phyloP scores from a whole-genome alignment of 345 rosid species.

The Corchorus olitorius region DNA sequence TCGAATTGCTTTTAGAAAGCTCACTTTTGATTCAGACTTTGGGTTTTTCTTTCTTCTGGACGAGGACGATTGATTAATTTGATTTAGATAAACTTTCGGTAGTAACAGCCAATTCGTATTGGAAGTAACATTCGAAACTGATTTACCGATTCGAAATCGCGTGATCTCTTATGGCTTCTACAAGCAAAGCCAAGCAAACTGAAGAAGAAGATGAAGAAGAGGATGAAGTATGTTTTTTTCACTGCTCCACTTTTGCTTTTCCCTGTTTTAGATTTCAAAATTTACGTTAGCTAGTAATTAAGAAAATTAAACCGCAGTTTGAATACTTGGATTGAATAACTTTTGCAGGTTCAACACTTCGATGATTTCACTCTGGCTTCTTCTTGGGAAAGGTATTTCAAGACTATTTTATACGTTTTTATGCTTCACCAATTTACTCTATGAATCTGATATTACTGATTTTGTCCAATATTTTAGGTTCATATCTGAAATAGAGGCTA shows the following conservation, averaged over 20 bases:
- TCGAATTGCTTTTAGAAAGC: background rate
- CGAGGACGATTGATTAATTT: background rate
- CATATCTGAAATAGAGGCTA: conserved; percentile 91
- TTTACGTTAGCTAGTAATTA: background rate
- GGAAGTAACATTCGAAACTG: background rate
- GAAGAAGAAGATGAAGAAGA: conserved; percentile 37
- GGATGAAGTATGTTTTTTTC: conserved; percentile 5
- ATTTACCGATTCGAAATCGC: background rate
- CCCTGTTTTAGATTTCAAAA: background rate
- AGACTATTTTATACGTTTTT: background rate
- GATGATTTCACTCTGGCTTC: conserved; percentile 98
- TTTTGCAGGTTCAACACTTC: conserved; percentile 75
- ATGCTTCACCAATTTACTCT: background rate
- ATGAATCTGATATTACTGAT: background rate
- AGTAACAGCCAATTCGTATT: background rate
- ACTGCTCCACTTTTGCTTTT: background rate
- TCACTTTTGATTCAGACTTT: background rate
- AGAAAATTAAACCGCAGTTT: background rate
- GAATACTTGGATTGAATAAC: background rate
- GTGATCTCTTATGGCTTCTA: conserved; percentile 61
- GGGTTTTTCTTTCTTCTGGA: background rate
- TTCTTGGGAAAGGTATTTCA: conserved; percentile 84
- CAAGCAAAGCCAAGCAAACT: conserved; percentile 41
- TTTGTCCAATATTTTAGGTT: conserved; percentile 51
- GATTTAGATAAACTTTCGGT: background rate